Evolutionary conservation across 371 early-diverging fungal species (phyloP), one percentile per base, ranked within the genome.

Genomic region (Lichtheimia corymbifera): DNA sequence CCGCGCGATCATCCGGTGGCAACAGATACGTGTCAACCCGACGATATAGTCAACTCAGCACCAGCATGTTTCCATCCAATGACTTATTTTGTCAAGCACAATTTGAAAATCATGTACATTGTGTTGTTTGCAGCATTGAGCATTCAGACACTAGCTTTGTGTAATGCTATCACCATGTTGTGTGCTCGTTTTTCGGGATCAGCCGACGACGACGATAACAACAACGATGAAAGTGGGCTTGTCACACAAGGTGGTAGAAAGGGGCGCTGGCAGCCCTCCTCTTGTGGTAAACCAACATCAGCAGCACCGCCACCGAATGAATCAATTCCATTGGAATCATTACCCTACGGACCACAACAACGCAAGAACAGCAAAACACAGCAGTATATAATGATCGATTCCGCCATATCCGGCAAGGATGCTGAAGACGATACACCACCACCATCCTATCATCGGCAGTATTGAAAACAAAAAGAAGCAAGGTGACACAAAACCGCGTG

Each of bases 71-170:
- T 67, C 56, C 59, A 59, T 4, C 70, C 66, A 18, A 35, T 74
- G 57, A 66, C 50, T 4, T 44, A 50, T 2, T 77, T 62, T 44
- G 59, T 71, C 13, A 59, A 63, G 41, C 44, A 57, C 5, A 54
- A 69, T 20, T 53, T 77, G n/a, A 58, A 71, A 11, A 55, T 60
- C 17, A 62, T 73, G 2, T 77, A 72, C 20, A 71, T 77, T 42
- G 63, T 71, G 9, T 30, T 77, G 11, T 77, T 74, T 55, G 65
- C 71, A 1, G 65, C 71, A 50, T 25, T 74, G 15, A 63, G 70
- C 20, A 69, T 77, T 3, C 75, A 72, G 27, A 43, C 72, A 24
- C 51, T 77, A 5, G 77, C 74, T 9, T 45, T 74, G 12, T 70
- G 67, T 55, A 77, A 74, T 58, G 68, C 63, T 9, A 64, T 77